phyloP scores from a whole-genome alignment of 1,284 basidiomycete species.

The Irpex rosettiformis region DNA sequence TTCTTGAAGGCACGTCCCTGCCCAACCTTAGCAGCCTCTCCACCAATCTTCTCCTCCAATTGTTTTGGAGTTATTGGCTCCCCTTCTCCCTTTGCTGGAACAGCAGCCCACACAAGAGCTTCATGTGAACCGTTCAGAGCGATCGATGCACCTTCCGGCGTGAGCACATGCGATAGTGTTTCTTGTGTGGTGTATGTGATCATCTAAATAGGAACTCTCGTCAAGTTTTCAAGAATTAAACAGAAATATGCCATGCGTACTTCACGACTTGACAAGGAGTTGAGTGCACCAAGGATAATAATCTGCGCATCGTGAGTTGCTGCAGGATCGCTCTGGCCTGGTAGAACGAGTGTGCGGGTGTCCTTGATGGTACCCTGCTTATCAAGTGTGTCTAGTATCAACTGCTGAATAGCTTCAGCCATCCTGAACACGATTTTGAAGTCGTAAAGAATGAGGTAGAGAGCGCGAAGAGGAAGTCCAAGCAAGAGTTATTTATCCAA shows the following conservation, averaged over 20 bases:
- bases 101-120: conserved; percentile 85
- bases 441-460: neutral
- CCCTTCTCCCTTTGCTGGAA: conserved; percentile 70
- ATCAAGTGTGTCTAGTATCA: conserved; percentile 74
- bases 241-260: conserved; percentile 44
- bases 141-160: conserved; percentile 80
- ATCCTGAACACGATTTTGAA: conserved; percentile 33
- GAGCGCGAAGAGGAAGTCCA: neutral
- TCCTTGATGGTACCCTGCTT: conserved; percentile 61
- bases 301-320: conserved; percentile 74
- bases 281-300: conserved; percentile 81
- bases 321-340: conserved; percentile 57
- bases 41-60: conserved; percentile 74
- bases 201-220: conserved; percentile 57
- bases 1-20: conserved; percentile 97
- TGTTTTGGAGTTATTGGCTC: conserved; percentile 61
- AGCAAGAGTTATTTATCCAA: neutral
- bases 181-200: conserved; percentile 81
- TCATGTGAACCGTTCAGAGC: conserved; percentile 87
- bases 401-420: conserved; percentile 77
- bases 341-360: conserved; percentile 67
- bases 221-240: neutral
- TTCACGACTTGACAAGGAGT: conserved; percentile 84
- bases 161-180: conserved; percentile 68
- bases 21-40: conserved; percentile 85